Evolutionary conservation across 179 eudicot species (phyloP).

Genomic region (Beta macrorhiza): DNA sequence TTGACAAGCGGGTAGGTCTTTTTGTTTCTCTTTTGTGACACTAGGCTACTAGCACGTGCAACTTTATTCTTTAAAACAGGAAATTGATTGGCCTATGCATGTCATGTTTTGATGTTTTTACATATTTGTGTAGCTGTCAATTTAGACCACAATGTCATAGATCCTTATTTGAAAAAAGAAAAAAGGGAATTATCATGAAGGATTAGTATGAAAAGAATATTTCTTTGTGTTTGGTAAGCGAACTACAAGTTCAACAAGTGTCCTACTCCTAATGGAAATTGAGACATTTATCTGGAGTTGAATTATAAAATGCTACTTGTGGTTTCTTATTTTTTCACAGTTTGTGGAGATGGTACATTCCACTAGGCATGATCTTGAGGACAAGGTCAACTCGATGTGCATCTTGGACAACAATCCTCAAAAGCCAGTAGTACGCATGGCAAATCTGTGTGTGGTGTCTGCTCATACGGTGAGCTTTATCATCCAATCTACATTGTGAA

Average conservation of each 20-base stretch:
- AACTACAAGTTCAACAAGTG: conserved; percentile 1
- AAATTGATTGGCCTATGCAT: neutral
- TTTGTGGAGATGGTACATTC: conserved; percentile 67
- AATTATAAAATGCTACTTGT: neutral
- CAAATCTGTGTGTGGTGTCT: conserved; percentile 95
- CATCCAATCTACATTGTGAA: neutral
- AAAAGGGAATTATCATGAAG: neutral
- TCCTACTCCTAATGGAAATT: neutral
- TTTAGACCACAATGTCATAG: neutral
- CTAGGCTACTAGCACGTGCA: neutral
- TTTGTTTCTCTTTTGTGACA: conserved; percentile 10
- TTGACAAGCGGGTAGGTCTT: conserved; percentile 73
- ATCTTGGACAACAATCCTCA: conserved; percentile 80
- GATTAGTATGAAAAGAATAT: neutral
- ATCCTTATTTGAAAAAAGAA: neutral
- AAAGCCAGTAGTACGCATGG: conserved; percentile 96
- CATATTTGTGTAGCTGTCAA: neutral
- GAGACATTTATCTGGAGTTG: neutral
- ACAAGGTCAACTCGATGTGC: conserved; percentile 59
- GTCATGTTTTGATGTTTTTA: neutral
- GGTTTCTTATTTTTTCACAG: conserved; percentile 33
- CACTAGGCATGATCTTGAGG: conserved; percentile 71
- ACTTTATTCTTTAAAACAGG: neutral
- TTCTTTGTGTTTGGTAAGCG: neutral
- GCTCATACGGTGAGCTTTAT: conserved; percentile 74